These are phyloP conservation scores for Phytopythium ostracodes DNA, from an alignment of 352 stramenopile species.

Conservation along the genomic window DNA sequence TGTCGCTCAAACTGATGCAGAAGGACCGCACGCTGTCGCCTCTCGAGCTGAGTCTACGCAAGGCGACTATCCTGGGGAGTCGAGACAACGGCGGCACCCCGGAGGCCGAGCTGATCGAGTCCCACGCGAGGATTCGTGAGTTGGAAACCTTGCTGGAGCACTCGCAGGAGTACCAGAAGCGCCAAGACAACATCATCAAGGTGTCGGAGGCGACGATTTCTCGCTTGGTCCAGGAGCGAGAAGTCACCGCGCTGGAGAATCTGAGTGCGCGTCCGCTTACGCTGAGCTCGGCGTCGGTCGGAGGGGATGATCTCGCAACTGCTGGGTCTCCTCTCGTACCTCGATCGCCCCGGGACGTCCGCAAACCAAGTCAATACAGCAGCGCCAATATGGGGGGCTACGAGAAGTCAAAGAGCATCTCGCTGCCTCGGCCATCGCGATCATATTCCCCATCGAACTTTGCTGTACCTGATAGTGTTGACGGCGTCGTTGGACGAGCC, in stretches of 20 bases:
- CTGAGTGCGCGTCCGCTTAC: slow-evolving; percentile 33
- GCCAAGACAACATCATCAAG: slow-evolving; percentile 63
- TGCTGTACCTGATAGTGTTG: neutral
- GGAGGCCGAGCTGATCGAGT: slow-evolving; percentile 55
- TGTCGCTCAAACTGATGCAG: slow-evolving; percentile 56
- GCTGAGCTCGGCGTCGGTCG: slow-evolving; percentile 1
- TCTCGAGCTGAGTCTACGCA: slow-evolving; percentile 56
- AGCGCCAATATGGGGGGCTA: neutral
- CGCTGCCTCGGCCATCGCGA: neutral
- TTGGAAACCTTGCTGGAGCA: slow-evolving; percentile 53
- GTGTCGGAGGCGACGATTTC: slow-evolving; percentile 61
- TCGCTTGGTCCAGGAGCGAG: slow-evolving; percentile 48
- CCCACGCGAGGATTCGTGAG: slow-evolving; percentile 45
- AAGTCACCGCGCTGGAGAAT: slow-evolving; percentile 39
- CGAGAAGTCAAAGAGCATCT: neutral
- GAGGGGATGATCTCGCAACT: neutral
- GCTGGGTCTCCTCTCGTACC: neutral
- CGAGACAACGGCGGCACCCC: slow-evolving; percentile 37
- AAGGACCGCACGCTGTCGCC: slow-evolving; percentile 60
- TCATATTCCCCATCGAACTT: neutral
- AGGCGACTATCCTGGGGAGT: slow-evolving; percentile 48
- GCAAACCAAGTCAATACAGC: slow-evolving; percentile 5
- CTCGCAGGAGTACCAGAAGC: slow-evolving; percentile 48
- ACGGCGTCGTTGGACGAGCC: neutral
- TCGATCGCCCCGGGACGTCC: slow-evolving; percentile 1